phyloP scores from a whole-genome alignment of 2,329 filamentous ascomycete species.

The Ceratocystiopsis brevicomis region DNA sequence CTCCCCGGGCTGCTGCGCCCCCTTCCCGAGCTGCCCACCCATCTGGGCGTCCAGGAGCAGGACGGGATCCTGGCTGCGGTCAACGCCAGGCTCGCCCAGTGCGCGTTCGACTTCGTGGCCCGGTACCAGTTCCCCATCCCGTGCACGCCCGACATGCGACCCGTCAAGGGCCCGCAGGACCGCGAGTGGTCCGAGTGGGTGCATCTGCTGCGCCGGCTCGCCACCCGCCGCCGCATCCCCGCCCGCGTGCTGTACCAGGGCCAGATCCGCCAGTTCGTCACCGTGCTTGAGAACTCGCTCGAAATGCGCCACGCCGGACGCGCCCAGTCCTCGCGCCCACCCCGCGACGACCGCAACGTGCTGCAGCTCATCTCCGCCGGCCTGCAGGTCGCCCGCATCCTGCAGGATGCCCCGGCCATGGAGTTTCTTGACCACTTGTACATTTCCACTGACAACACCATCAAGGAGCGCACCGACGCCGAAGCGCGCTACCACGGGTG shows the following conservation, averaged over 20 bases:
- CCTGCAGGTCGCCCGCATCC: slow-evolving; percentile 70
- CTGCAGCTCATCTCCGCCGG: slow-evolving; percentile 74
- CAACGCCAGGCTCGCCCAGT: slow-evolving; percentile 69
- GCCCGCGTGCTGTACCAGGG: slow-evolving; percentile 71
- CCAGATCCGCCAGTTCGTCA: slow-evolving; percentile 82
- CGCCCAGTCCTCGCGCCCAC: slow-evolving; percentile 53
- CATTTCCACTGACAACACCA: slow-evolving; percentile 61
- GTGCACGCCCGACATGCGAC: slow-evolving; percentile 62
- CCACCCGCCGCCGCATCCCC: slow-evolving; percentile 71
- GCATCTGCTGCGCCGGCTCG: slow-evolving; percentile 66
- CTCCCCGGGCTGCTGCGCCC: slow-evolving; percentile 63
- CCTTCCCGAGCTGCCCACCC: slow-evolving; percentile 64
- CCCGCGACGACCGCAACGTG: slow-evolving; percentile 79
- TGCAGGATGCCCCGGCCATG: slow-evolving; percentile 72
- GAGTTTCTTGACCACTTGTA: slow-evolving; percentile 66
- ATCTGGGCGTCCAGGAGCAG: slow-evolving; percentile 68
- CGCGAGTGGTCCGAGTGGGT: slow-evolving; percentile 89
- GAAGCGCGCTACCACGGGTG: slow-evolving; percentile 21
- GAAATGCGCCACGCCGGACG: slow-evolving; percentile 77
- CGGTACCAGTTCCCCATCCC: slow-evolving; percentile 85
- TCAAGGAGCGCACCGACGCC: slow-evolving; percentile 43
- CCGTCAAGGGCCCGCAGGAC: slow-evolving; percentile 54
- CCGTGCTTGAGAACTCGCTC: slow-evolving; percentile 70
- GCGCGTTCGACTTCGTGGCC: slow-evolving; percentile 77
- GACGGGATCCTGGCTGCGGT: slow-evolving; percentile 62